These are phyloP conservation scores for Samsoniella hepiali DNA, from an alignment of 2,329 filamentous ascomycete species.

Conservation along the genomic window DNA sequence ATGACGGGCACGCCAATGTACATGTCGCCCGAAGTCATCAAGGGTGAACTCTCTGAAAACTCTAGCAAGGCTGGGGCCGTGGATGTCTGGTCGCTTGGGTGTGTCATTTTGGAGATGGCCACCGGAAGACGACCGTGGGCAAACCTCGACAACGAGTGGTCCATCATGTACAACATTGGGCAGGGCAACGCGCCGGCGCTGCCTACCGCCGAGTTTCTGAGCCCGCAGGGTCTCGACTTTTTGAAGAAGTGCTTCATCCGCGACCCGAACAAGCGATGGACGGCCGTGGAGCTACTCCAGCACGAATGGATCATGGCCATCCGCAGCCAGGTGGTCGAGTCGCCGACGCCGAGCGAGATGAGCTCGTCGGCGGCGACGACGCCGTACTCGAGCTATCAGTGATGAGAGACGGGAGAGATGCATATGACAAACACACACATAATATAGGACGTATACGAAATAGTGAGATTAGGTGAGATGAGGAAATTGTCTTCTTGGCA, in stretches of 20 bases:
- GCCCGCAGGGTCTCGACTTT: constrained; percentile 81
- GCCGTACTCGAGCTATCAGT: constrained; percentile 27
- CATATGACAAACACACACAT: background rate
- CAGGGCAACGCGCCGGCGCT: constrained; percentile 91
- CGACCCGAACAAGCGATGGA: constrained; percentile 74
- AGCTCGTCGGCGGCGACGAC: constrained; percentile 38
- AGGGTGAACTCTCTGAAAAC: constrained; percentile 74
- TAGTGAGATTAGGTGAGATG: too few relatives aligned
- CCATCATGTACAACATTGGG: constrained; percentile 99
- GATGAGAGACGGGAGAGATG: background rate
- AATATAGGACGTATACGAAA: background rate
- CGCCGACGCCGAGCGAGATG: constrained; percentile 58
- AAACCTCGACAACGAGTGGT: constrained; percentile 96
- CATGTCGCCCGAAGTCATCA: constrained; percentile 99
- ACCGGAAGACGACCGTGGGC: constrained; percentile 94
- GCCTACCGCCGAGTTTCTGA: constrained; percentile 79
- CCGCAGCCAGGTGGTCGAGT: constrained; percentile 62
- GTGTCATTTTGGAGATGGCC: constrained; percentile 96
- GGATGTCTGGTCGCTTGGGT: constrained; percentile 95
- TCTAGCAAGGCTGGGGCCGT: constrained; percentile 79
- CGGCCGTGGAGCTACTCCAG: constrained; percentile 83
- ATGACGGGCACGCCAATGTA: constrained; percentile 99
- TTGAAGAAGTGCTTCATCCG: constrained; percentile 80
- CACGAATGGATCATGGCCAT: constrained; percentile 84
- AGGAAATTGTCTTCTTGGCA: background rate